phyloP scores from a whole-genome alignment of 345 rosid genomes.

The Salix exigua region DNA sequence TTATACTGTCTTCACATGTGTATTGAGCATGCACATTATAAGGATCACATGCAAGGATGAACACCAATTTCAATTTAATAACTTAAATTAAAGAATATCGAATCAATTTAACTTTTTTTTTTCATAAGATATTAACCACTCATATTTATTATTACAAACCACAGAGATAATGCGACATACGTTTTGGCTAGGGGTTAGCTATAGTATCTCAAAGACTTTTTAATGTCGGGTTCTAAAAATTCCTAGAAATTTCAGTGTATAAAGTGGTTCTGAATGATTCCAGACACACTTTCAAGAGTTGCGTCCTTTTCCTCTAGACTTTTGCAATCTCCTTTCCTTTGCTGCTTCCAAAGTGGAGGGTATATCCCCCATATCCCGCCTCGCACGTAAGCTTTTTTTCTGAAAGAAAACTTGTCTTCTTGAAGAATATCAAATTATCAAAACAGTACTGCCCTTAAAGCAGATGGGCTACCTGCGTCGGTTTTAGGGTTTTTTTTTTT shows the following conservation, averaged over 20 bases:
- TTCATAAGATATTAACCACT: no score
- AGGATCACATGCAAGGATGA: no score
- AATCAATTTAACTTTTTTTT: no score
- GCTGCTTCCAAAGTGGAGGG: slow-evolving; percentile 16
- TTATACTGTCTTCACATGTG: no score
- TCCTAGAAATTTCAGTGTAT: not conserved
- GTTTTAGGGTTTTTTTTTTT: not conserved
- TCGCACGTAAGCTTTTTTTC: not conserved
- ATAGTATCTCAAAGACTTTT: no score
- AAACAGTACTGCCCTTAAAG: not conserved
- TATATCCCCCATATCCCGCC: slow-evolving; percentile 28
- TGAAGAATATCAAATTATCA: no score
- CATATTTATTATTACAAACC: no score
- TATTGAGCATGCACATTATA: no score
- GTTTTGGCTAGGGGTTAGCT: no score
- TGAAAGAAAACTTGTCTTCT: not conserved
- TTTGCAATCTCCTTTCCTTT: not conserved
- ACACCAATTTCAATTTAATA: no score
- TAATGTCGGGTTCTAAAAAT: not conserved
- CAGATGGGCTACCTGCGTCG: not conserved
- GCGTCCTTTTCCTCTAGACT: not conserved
- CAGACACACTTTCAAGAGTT: not conserved
- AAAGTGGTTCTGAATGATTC: not conserved
- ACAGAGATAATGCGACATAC: no score
- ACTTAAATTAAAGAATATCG: no score